Base-by-base conservation (phyloP, 306 rosid genomes). In the Lathyrus aphaca region DNA sequence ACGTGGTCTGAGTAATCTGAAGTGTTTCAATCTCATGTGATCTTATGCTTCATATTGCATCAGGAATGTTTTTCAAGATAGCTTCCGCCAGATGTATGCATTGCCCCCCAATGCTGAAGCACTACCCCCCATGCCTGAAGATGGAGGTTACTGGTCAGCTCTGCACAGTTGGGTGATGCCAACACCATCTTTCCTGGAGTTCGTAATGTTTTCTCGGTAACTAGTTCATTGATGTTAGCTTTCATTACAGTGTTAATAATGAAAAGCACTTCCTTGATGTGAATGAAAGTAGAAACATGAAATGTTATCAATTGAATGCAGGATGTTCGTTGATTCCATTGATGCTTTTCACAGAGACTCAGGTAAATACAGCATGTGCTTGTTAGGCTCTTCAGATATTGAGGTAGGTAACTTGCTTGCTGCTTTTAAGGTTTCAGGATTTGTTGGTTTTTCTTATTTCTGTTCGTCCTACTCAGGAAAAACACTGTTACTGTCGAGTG, bases 121-220 rank as follows among this genome's bases (percentile, higher is more conserved):
- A 68, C 99, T 94, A 69, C 97, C 97, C 44, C 92, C 97, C 76
- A 87, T 94, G 97, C 97, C 96, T 68, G 96, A 91, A 63, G 96
- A 89, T 73, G 96, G 92, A 63, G 96, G 86, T 75, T 80, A 78
- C 73, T 94, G 99, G 97, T 88, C 96, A 73, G 85, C 90, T 14
- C 80, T 91, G 81, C 99, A 91, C 73, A 94, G 92, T 71, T 94
- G 99, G 99, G 92, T 94, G 87, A 91, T 94, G 97, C 99, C 99
- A 77, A 91, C 99, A 71, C 95, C 91, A 39, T 94, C 97, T 64
- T 94, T 91, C 84, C 78, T 86, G 77, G 97, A 91, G 83, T 91
- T 94, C 66, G 48, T 86, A 30, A 94, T 94, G 99, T 94, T 91
- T 82, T 84, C 97, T 50, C 76, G 97, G 99, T 94, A 82, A 80